Evolutionary conservation across 2,329 filamentous ascomycete species (phyloP), one percentile per base, ranked within the genome.

Genomic region (Talaromyces sp.): DNA sequence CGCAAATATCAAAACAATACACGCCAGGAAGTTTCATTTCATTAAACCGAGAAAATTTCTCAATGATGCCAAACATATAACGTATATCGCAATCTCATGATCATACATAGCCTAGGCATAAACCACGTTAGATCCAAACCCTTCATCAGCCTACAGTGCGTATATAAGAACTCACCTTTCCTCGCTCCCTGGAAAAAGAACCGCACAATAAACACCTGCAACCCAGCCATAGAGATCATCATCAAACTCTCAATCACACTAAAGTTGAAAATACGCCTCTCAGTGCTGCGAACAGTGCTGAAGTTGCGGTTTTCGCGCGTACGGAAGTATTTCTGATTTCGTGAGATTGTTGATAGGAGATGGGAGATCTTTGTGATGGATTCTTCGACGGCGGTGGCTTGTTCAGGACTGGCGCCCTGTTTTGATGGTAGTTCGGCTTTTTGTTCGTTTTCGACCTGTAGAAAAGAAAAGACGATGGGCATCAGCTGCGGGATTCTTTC

Each of bases 281-380:
- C 94, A 40, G 94, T 99, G 78, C 92, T 97, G 74, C 90, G 84
- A 67, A 99, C 94, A 9, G 94, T 99, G 78, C 90, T 95, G 78
- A 99, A 97, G 78, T 99, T 99, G 62, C 94, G 85, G 82, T 99
- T 99, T 81, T 99, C 94, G 65, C 94, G 87, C 2, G 94, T 99
- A 63, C 95, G 89, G 86, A 99, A 99, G 81, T 99, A 99, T 75
- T 99, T 99, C 72, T 99, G 94, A 80, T 96, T 97, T 69, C 94
- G 85, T 41, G 89, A 91, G 71, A 99, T 94, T 62, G 92, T 97
- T 13, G 91, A 96, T 53, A 99, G 80, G 71, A 96, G 91, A 63
- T 90, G 87, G 11, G 91, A 96, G 61, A 99, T 83, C 80, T 96
- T 97, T 80, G 94, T 91, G 68, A 97, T 89, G 40, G 91, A 93